Conservation (phyloP, 2,329 filamentous ascomycete species). For the Aspergillus persii region DNA sequence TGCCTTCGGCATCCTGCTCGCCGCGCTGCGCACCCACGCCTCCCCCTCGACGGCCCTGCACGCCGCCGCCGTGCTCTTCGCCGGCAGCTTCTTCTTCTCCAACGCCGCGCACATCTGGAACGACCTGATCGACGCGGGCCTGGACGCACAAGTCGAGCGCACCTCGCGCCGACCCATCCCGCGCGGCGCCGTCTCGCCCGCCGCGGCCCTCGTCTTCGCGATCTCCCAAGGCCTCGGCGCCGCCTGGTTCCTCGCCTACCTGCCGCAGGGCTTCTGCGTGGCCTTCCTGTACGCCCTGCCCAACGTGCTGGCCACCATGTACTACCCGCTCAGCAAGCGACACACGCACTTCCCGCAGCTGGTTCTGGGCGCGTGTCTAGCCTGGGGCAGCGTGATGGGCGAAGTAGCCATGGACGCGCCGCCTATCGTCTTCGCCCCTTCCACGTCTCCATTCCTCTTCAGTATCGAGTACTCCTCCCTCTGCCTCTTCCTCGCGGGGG, state of each 20-base stretch:
- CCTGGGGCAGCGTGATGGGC: conserved; percentile 66
- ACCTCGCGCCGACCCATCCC: conserved; percentile 73
- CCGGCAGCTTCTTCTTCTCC: conserved; percentile 77
- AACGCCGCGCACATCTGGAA: conserved; percentile 73
- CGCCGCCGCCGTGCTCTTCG: conserved; percentile 3
- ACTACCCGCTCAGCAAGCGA: conserved; percentile 78
- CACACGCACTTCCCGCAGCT: conserved; percentile 85
- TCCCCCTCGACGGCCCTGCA: conserved; percentile 55
- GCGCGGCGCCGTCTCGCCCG: conserved; percentile 70
- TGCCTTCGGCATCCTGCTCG: conserved; percentile 71
- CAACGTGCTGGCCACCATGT: conserved; percentile 4
- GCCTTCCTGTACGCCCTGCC: neutral
- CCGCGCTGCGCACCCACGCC: conserved; percentile 52
- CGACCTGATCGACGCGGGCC: conserved; percentile 84
- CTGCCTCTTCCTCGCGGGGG: conserved; percentile 1
- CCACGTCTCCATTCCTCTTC: too few species aligned
- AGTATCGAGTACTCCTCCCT: neutral
- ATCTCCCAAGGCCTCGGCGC: conserved; percentile 55
- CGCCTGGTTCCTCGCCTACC: neutral
- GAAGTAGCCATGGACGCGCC: neutral
- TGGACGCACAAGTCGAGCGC: conserved; percentile 75
- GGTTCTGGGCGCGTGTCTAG: conserved; percentile 80
- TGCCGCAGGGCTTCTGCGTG: neutral
- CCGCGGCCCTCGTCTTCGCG: conserved; percentile 70
- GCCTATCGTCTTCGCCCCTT: neutral